Percentiles rank a stretch among this genome's conserved stretches.
Conservation (phyloP, 495 filamentous ascomycete genomes). For the Zalerion maritima region DNA sequence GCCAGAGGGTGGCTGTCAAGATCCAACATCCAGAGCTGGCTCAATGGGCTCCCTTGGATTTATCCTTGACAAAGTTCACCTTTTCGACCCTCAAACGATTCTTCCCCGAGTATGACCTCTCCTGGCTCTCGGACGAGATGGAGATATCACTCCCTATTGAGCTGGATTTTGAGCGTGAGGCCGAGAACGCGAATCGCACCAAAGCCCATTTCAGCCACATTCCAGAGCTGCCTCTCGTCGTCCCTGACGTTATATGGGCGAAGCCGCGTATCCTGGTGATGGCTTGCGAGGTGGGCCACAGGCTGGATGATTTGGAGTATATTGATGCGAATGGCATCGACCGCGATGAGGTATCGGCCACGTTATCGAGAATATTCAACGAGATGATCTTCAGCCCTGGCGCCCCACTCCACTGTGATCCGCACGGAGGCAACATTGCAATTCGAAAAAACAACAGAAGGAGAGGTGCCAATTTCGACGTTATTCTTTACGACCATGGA, state of each 20-base stretch:
- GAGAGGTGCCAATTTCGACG: constrained; percentile 71
- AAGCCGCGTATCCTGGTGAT: constrained; percentile 85
- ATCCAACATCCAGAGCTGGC: constrained; percentile 85
- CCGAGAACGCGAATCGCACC: constrained; percentile 64
- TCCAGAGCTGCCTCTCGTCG: constrained; percentile 60
- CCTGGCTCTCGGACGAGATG: constrained; percentile 91
- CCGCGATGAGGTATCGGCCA: constrained; percentile 90
- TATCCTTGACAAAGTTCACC: constrained; percentile 73
- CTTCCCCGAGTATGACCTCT: constrained; percentile 94
- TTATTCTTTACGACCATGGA: constrained; percentile 96
- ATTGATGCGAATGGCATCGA: constrained; percentile 77
- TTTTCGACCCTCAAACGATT: constrained; percentile 81
- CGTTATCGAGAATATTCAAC: constrained; percentile 88
- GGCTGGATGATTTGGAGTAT: constrained; percentile 79
- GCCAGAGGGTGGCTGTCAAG: constrained; percentile 91
- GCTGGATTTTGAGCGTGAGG: constrained; percentile 79
- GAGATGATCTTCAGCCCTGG: constrained; percentile 96
- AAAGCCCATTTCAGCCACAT: constrained; percentile 62
- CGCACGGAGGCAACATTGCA: constrained; percentile 93
- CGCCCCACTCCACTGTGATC: constrained; percentile 91
- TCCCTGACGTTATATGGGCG: constrained; percentile 85
- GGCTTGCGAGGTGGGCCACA: constrained; percentile 78
- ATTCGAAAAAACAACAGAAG: constrained; percentile 57
- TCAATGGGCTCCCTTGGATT: constrained; percentile 83
- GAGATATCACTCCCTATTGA: constrained; percentile 81